Base-by-base conservation (phyloP, 148 eudicot species). In the Nepenthes gracilis region DNA sequence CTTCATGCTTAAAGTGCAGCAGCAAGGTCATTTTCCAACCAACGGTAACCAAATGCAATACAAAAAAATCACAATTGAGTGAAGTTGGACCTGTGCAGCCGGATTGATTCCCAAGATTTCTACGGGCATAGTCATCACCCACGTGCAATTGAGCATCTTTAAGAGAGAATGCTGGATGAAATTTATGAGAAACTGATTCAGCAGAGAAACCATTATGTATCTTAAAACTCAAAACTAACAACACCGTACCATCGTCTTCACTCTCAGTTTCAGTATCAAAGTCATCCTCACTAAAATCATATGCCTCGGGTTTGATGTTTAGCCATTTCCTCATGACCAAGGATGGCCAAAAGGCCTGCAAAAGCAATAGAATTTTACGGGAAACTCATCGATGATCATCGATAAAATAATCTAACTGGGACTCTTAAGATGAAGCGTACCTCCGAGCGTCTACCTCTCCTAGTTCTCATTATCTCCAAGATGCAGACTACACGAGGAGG, bases 301-400 rank as follows among this genome's bases (percentile, higher is more conserved):
- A 36, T 63, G 74, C 77, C 68, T 87, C 78, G 2, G 97, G 94
- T 55, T 80, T 74, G 55, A 91, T 87, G 71, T 91, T 91, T 8
- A 91, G 85, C 97, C 97, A 91, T 77, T 91, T 91, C 76, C 88
- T 91, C 97, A 85, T 85, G 60, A 91, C 83, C 62, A 87, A 40
- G 14, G 97, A 88, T 0, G 96, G 88, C 97, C 96, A 88, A 71
- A 83, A 91, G 33, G 82, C 68, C 92, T 85, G 75, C 60, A 38
- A 38, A 65, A 36, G 48, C 45, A 60, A 35, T 52, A 34, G 40
- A 14, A 54, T 23, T 14, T 11, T 43, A 0, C 14, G 54, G 2
- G 13, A 12, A 64, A 34, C 12, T 40, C 12, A 34, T 10, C 2
- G 9, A 49, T 11, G 47, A 47, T 66, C 57, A 11, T 61, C 23